Base-by-base conservation (phyloP, 2,329 filamentous ascomycete genomes). In the Chrysoporthe deuterocubensis region DNA sequence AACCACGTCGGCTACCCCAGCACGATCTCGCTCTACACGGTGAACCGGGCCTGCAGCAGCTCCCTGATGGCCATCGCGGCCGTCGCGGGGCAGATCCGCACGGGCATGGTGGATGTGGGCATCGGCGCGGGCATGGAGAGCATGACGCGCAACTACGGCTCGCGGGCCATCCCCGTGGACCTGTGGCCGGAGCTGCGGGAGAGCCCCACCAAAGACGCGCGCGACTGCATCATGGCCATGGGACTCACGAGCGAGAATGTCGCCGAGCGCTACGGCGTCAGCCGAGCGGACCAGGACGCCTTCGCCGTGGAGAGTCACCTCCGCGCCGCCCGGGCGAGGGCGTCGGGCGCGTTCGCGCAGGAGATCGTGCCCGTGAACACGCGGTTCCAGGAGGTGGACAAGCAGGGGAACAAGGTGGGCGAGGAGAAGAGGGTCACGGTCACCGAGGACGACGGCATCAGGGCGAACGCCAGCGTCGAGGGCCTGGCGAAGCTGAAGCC, bases 201-300 rank as follows among this genome's bases (percentile, higher is more conserved):
- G 1, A 89, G 85, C 3, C 79, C 81, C 1, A 85, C 86, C 11
- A 85, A 90, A 74, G 90, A 96, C 71, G 92, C 92, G 3, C 82
- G 86, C 54, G 94, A 97, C 77, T 97, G 94, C 77, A 88, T 97
- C 76, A 96, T 97, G 94, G 89, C 90, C 73, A 97, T 97, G 94
- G 94, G 94, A 0, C 80, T 95, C 68, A 97, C 94, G 14, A 90
- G 89, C 5, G 94, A 97, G 83, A 97, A 97, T 74, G 93, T 97
- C 0, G 93, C 94, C 0, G 81, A 84, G 73, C 82, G 94, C 59
- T 96, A 97, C 76, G 87, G 87, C 11, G 87, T 97, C 34, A 85
- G 81, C 4, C 82, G 94, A 34, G 84, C 82, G 2, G 93, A 96
- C 70, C 94, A 97, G 81, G 94, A 97, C 75, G 89, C 84, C 1